Evolutionary conservation across 345 rosid species (phyloP).

Genomic region (Excoecaria agallocha): DNA sequence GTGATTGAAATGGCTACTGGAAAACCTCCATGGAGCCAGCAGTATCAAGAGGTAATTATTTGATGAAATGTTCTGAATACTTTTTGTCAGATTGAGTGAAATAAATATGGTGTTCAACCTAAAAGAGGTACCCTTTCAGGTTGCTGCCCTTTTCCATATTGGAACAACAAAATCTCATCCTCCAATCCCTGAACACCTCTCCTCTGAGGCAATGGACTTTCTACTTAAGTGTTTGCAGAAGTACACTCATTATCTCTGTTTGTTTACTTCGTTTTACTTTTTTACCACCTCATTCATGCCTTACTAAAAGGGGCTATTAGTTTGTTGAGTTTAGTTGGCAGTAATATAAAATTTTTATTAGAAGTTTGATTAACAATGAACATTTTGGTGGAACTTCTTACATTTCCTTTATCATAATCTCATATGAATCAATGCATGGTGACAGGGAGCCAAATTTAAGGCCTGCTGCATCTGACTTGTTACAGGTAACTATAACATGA

Average conservation of each 20-base stretch:
- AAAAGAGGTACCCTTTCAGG: constrained; percentile 19
- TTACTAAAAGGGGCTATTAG: too few species aligned
- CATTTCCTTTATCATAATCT: background rate
- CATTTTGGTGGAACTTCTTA: background rate
- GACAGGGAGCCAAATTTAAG: constrained; percentile 33
- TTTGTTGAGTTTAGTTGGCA: constrained; percentile 4
- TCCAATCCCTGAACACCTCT: constrained; percentile 35
- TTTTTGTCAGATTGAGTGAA: constrained; percentile 11
- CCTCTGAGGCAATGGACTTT: constrained; percentile 31
- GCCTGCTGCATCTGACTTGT: constrained; percentile 29
- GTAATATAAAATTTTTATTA: background rate
- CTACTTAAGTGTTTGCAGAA: constrained; percentile 33
- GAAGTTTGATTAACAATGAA: background rate
- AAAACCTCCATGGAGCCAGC: constrained; percentile 39
- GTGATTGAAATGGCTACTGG: constrained; percentile 39
- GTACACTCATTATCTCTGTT: constrained; percentile 14
- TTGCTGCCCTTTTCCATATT: constrained; percentile 38
- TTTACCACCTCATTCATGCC: background rate
- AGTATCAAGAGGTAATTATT: constrained; percentile 35
- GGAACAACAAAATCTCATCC: constrained; percentile 38
- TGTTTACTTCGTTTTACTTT: constrained; percentile 1
- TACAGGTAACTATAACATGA: constrained; percentile 26
- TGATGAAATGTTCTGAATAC: constrained; percentile 15
- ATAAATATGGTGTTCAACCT: background rate
- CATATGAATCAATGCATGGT: background rate